A percentile compares a stretch with the other conserved stretches of the same genome.
These are phyloP conservation scores for Coprinopsis sp. DNA, from an alignment of 768 basidiomycete genomes.

Conservation along the genomic window DNA sequence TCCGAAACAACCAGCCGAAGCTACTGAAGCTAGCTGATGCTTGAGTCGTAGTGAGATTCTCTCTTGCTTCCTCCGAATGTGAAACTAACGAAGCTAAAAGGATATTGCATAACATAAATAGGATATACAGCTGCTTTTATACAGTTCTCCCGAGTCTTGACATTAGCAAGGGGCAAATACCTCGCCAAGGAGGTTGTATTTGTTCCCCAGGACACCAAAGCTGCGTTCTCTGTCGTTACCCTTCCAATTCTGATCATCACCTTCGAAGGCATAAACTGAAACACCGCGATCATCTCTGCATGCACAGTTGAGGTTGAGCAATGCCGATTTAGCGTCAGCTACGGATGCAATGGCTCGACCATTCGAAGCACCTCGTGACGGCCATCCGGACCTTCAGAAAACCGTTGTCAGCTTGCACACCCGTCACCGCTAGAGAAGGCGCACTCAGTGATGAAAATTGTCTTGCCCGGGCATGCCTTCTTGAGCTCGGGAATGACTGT, in stretches of 20 bases:
- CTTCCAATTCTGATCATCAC: constrained; percentile 36
- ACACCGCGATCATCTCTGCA: constrained; percentile 25
- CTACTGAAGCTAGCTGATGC: background rate
- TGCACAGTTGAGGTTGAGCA: constrained; percentile 34
- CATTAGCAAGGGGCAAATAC: constrained; percentile 14
- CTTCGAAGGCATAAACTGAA: constrained; percentile 34
- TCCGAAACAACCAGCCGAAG: too few relatives aligned
- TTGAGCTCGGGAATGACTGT: constrained; percentile 33
- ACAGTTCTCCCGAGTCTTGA: too few relatives aligned
- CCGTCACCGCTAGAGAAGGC: background rate
- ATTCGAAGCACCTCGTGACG: constrained; percentile 29
- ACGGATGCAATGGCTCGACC: constrained; percentile 28
- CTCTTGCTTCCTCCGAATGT: background rate
- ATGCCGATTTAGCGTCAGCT: constrained; percentile 27
- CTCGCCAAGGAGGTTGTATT: constrained; percentile 23
- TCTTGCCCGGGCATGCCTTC: constrained; percentile 33
- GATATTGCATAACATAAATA: too few relatives aligned
- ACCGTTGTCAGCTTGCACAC: background rate
- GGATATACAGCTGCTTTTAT: too few relatives aligned
- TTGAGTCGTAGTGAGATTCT: background rate
- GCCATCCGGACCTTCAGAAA: constrained; percentile 33
- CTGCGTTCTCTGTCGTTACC: constrained; percentile 33
- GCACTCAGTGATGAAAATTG: constrained; percentile 33
- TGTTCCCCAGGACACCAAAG: constrained; percentile 35
- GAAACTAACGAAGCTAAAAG: too few relatives aligned